Conservation (phyloP, 495 filamentous ascomycete species). For the Penicillium riverlandense region DNA sequence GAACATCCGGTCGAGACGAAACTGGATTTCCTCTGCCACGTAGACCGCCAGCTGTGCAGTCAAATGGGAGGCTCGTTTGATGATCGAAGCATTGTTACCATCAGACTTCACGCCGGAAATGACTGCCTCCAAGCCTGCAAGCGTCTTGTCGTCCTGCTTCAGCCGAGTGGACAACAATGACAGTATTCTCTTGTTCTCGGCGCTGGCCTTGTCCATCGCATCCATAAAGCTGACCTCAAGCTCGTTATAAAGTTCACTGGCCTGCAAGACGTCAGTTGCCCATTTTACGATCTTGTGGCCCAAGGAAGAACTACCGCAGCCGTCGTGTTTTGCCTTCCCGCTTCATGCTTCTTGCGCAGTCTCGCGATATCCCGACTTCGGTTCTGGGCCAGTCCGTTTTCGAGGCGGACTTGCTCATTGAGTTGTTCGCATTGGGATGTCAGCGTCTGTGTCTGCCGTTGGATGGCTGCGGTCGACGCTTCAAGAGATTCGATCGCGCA, state of each 20-base stretch:
- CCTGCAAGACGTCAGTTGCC: conserved; percentile 20
- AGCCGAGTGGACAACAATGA: conserved; percentile 25
- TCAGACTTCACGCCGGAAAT: conserved; percentile 20
- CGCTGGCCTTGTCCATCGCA: conserved; percentile 23
- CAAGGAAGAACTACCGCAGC: conserved; percentile 20
- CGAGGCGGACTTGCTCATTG: conserved; percentile 16
- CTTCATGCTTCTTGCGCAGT: conserved; percentile 32
- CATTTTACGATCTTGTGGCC: background rate
- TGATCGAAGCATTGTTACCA: conserved; percentile 20
- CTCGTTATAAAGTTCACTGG: conserved; percentile 25
- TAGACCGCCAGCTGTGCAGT: conserved; percentile 22
- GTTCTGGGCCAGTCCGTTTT: conserved; percentile 15
- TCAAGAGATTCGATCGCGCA: conserved; percentile 29
- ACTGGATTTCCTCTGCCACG: conserved; percentile 32
- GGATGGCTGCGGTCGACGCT: conserved; percentile 26
- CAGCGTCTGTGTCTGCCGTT: conserved; percentile 27
- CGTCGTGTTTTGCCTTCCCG: conserved; percentile 25
- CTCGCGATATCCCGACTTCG: conserved; percentile 20
- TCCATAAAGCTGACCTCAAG: conserved; percentile 22
- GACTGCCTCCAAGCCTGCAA: conserved; percentile 22
- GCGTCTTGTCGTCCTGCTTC: conserved; percentile 32
- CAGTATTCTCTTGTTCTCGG: conserved; percentile 30
- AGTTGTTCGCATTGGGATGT: conserved; percentile 24
- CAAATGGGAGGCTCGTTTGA: conserved; percentile 22
- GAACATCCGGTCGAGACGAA: conserved; percentile 38